Base-by-base conservation (phyloP, 805 yeast species). In the Cyberlindnera lachancei region DNA sequence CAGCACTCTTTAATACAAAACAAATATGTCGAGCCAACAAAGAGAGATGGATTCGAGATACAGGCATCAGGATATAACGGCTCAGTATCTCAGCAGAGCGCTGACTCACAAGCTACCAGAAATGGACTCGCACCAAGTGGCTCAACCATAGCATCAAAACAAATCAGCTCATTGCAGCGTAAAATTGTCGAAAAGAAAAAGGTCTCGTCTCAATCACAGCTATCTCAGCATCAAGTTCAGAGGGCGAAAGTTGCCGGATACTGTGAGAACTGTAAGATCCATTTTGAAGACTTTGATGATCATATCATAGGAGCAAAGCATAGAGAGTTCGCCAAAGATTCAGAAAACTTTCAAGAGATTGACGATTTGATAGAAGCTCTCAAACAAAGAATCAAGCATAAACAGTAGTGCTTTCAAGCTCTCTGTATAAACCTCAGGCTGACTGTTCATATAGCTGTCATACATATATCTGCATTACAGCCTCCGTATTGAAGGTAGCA, bases 261-360 rank as follows among this genome's bases (percentile, higher is more conserved):
- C 56, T 90, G 98, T 59, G 98, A 90, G 53, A 90, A 90, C 52
- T 90, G 98, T 58, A 66, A 90, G 16, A 81, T 80, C 38, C 79
- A 79, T 52, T 90, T 82, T 52, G 88, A 82, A 31, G 73, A 75
- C 43, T 78, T 87, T 49, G 83, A 76, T 17, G 83, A 74, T 36
- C 98, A 90, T 53, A 71, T 85, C 25, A 48, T 50, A 18, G 68
- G 85, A 16, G 71, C 70, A 22, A 72, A 78, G 42, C 98, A 90
- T 54, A 65, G 81, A 30, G 71, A 73, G 33, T 88, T 86, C 61
- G 96, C 96, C 4, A 59, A 64, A 27, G 75, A 80, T 44, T 75
- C 73, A 47, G 54, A 59, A 11, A 84, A 87, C 53, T 90, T 88
- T 57, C 67, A 58, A 29, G 82, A 79, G 27, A 82, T 90, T 40